Conservation (phyloP, 805 yeast species). For the Torulaspora gathmanii region DNA sequence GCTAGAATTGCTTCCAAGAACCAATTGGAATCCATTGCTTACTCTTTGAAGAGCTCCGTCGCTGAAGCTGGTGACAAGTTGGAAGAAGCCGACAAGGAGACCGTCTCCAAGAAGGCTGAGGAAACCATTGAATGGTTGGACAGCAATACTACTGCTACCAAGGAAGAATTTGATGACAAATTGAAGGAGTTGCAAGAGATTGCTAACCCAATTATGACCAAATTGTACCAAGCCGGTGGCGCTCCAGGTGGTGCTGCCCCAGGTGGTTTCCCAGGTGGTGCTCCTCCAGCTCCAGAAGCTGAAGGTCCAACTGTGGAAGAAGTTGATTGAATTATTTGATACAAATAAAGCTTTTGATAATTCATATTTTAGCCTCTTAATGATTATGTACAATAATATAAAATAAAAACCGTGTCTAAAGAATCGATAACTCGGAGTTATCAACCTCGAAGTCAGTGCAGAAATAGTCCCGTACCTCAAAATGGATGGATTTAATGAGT, state of each 20-base stretch:
- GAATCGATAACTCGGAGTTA: neutral
- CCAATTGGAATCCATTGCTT: conserved; percentile 92
- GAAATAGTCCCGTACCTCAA: too few species aligned
- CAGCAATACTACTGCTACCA: conserved; percentile 82
- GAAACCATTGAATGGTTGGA: conserved; percentile 90
- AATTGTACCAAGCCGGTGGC: conserved; percentile 89
- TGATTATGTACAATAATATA: conserved; percentile 11
- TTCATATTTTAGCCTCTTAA: conserved; percentile 3
- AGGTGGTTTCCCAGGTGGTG: conserved; percentile 61
- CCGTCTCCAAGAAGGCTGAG: conserved; percentile 75
- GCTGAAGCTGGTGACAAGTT: conserved; percentile 77
- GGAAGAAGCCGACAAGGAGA: conserved; percentile 66
- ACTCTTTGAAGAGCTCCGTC: conserved; percentile 82
- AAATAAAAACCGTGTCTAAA: neutral
- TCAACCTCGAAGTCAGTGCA: too few species aligned
- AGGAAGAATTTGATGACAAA: conserved; percentile 88
- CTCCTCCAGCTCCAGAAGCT: conserved; percentile 58
- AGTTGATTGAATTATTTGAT: conserved; percentile 51
- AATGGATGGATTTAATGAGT: too few species aligned
- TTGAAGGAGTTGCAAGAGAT: conserved; percentile 95
- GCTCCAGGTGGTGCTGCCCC: conserved; percentile 66
- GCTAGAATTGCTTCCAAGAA: conserved; percentile 90
- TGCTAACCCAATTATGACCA: conserved; percentile 95
- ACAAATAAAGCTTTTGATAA: conserved; percentile 8
- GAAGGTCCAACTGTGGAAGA: conserved; percentile 77